Base-by-base conservation (phyloP, 768 basidiomycete genomes). In the Serendipita vermifera region DNA sequence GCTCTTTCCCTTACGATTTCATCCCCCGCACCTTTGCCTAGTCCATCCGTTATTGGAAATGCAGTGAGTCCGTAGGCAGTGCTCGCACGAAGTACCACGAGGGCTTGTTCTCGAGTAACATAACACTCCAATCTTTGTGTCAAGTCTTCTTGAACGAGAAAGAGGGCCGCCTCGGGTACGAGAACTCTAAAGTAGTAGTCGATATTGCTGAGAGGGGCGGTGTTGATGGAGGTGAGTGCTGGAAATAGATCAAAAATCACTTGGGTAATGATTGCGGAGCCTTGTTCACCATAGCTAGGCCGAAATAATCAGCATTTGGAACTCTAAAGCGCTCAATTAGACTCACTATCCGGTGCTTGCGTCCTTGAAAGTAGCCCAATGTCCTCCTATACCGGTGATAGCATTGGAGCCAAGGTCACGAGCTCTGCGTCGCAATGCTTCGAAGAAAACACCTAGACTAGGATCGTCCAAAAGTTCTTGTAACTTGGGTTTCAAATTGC, bases 331-430 rank as follows among this genome's bases (percentile, higher is more conserved):
- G 54, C 38, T 15, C 9, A 41, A 5, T 14, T 15, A 41, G 6
- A 77, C 89, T 70, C 64, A 94, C 90, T 92, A 94, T 70, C 91
- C 90, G 26, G 90, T 88, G 62, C 88, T 85, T 3, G 80, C 79
- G 69, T 81, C 84, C 61, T 87, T 78, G 62, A 93, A 93, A 61
- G 72, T 85, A 15, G 77, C 75, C 62, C 83, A 88, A 62, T 93
- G 88, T 1, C 79, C 85, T 40, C 74, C 76, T 46, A 86, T 77
- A 38, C 87, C 82, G 1, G 76, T 74, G 15, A 79, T 79, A 11
- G 78, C 78, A 43, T 81, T 58, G 39, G 22, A 22, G 33, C 59
- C 58, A 22, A 41, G 57, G 20, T 60, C 41, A 41, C 61, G 59
- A n/a, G 64, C 63, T 13, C 55, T 38, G 6, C 67, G 66, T 43